Evolutionary conservation across 208 protist species (phyloP).

Genomic region (Acanthamoeba royreba): DNA sequence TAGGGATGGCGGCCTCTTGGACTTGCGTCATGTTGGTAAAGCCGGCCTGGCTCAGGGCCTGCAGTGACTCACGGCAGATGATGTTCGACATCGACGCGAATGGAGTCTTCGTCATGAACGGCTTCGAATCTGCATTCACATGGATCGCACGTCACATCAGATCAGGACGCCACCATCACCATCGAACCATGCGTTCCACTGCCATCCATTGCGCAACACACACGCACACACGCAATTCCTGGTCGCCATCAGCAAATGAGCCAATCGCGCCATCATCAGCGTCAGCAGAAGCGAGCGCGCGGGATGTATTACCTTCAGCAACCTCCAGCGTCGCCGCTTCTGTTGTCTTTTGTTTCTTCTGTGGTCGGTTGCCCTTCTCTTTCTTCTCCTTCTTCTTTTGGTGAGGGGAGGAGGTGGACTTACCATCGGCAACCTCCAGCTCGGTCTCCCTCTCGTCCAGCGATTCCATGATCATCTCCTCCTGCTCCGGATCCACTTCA

Average conservation of each 20-base stretch:
- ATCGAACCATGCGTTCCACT: background rate
- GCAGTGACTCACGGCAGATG: conserved; percentile 57
- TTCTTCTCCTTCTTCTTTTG: too few relatives aligned
- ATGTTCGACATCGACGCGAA: background rate
- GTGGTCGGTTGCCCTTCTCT: too few relatives aligned
- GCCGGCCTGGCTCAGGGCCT: conserved; percentile 74
- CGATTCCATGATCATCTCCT: background rate
- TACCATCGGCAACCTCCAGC: background rate
- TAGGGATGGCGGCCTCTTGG: conserved; percentile 80
- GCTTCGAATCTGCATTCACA: conserved; percentile 5
- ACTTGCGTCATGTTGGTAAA: conserved; percentile 95
- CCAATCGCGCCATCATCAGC: background rate
- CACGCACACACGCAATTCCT: background rate
- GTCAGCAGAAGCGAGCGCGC: background rate
- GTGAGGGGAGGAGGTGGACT: background rate
- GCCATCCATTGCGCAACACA: background rate
- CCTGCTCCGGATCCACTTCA: background rate
- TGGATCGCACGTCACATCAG: background rate
- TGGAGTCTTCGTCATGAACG: conserved; percentile 6
- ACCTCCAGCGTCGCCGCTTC: too few relatives aligned
- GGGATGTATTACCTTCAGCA: too few relatives aligned
- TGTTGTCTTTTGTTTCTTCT: background rate
- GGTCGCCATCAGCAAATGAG: background rate
- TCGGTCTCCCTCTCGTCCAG: background rate
- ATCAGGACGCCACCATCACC: background rate